Evolutionary conservation across 2,329 filamentous ascomycete species (phyloP).

Genomic region (Paraconiothyrium brasiliense): DNA sequence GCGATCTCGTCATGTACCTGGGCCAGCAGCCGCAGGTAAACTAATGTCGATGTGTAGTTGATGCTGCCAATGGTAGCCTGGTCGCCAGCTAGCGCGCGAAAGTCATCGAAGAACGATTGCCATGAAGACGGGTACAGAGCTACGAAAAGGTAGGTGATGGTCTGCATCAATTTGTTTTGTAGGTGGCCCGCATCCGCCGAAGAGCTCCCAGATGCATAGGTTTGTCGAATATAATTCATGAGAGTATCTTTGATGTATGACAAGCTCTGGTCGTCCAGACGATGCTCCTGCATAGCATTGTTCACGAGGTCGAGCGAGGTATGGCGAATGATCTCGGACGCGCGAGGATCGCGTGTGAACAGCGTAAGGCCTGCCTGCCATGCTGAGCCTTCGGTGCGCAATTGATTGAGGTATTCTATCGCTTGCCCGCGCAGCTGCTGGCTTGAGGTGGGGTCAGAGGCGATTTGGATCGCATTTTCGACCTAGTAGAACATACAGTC

Average conservation of each 20-base stretch:
- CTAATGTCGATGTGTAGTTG: conserved; percentile 78
- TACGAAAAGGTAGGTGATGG: conserved; percentile 91
- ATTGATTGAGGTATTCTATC: conserved; percentile 78
- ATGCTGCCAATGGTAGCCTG: conserved; percentile 65
- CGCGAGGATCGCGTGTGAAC: conserved; percentile 79
- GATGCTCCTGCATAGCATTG: conserved; percentile 82
- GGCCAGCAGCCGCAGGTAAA: conserved; percentile 88
- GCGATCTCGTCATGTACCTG: conserved; percentile 98
- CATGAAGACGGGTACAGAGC: conserved; percentile 86
- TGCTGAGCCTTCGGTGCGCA: conserved; percentile 82
- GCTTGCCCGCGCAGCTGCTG: conserved; percentile 80
- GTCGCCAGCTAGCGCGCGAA: conserved; percentile 77
- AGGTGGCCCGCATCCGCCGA: conserved; percentile 76
- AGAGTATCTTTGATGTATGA: conserved; percentile 81
- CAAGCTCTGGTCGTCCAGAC: conserved; percentile 77
- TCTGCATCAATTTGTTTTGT: conserved; percentile 97
- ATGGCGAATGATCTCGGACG: conserved; percentile 85
- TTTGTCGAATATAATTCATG: conserved; percentile 79
- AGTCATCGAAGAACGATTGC: conserved; percentile 91
- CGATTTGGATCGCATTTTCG: conserved; percentile 94
- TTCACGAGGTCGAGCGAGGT: conserved; percentile 94
- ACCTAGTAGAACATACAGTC: conserved; percentile 64
- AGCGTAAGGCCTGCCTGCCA: conserved; percentile 91
- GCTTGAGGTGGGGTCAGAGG: conserved; percentile 82
- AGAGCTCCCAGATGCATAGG: conserved; percentile 71